phyloP scores from a whole-genome alignment of 192 early-diverging fungal species.

The Coemansia javaensis region DNA sequence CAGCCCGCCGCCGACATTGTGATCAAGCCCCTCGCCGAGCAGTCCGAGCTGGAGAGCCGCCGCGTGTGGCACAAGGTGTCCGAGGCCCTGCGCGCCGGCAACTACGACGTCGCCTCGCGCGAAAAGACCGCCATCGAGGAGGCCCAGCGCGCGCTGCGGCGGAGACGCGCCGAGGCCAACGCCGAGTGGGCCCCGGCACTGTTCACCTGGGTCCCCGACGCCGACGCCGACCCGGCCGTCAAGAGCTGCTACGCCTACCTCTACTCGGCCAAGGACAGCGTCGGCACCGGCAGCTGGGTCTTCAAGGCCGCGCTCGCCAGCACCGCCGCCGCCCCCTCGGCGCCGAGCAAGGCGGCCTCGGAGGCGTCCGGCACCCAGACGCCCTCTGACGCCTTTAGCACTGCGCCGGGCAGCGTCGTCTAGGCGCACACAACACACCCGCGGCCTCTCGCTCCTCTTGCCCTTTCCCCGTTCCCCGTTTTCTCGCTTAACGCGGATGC shows the following conservation, averaged over 20 bases:
- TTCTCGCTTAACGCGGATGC: too few relatives aligned
- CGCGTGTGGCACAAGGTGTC: slow-evolving; percentile 66
- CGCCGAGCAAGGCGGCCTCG: slow-evolving; percentile 4
- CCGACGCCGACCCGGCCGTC: slow-evolving; percentile 29
- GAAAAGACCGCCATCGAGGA: slow-evolving; percentile 72
- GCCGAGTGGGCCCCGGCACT: slow-evolving; percentile 53
- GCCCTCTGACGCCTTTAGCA: slow-evolving; percentile 46
- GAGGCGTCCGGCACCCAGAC: slow-evolving; percentile 36
- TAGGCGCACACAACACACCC: not conserved
- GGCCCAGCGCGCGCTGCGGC: slow-evolving; percentile 58
- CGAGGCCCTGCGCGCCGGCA: slow-evolving; percentile 59
- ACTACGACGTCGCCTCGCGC: slow-evolving; percentile 63
- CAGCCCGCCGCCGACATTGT: slow-evolving; percentile 52
- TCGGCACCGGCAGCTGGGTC: slow-evolving; percentile 45
- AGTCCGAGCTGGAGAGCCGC: slow-evolving; percentile 62
- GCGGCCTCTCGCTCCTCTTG: not conserved
- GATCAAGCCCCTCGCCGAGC: slow-evolving; percentile 56
- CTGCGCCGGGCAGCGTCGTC: slow-evolving; percentile 35
- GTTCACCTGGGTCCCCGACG: slow-evolving; percentile 49
- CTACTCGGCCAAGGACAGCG: slow-evolving; percentile 39
- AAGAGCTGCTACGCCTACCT: slow-evolving; percentile 34
- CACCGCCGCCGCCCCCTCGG: slow-evolving; percentile 10
- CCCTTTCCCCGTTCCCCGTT: not conserved
- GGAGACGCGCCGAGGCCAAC: slow-evolving; percentile 54
- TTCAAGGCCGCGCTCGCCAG: slow-evolving; percentile 29